Evolutionary conservation across 225 moss, liverwort and hornwort species (phyloP).

Genomic region (Ulota crispa): DNA sequence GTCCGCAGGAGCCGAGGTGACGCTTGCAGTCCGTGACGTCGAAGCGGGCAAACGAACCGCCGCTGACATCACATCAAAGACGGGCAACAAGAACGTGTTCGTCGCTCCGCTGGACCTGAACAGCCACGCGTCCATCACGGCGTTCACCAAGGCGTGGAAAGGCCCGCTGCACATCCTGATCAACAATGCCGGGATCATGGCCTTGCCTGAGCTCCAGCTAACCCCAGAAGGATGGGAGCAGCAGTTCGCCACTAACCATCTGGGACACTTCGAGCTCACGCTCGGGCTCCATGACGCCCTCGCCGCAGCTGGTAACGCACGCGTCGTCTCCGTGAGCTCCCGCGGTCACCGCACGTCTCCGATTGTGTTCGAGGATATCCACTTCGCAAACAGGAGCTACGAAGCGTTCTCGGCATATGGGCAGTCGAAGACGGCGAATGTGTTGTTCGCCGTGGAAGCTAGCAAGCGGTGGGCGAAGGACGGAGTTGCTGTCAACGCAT

Average conservation of each 20-base stretch:
- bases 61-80: not conserved
- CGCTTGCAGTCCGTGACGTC: conserved; percentile 1
- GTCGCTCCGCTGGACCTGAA: not conserved
- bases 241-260: conserved; percentile 20
- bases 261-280: conserved; percentile 14
- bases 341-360: not conserved
- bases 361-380: not conserved
- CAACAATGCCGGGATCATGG: conserved; percentile 10
- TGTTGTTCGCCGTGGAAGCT: not conserved
- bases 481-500: not conserved
- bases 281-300: conserved; percentile 9
- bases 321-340: conserved; percentile 19
- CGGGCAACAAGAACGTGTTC: not conserved
- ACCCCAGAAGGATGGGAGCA: conserved; percentile 10
- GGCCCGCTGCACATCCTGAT: not conserved
- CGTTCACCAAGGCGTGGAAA: not conserved
- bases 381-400: not conserved
- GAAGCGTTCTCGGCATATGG: not conserved
- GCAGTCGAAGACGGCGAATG: conserved; percentile 6
- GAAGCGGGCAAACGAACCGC: not conserved
- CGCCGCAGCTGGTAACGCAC: not conserved
- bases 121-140: not conserved
- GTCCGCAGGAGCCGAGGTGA: not conserved
- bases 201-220: not conserved
- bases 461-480: conserved; percentile 10